These are phyloP conservation scores for Talaromyces sp. DNA, from an alignment of 2,329 filamentous ascomycete genomes.

Conservation along the genomic window DNA sequence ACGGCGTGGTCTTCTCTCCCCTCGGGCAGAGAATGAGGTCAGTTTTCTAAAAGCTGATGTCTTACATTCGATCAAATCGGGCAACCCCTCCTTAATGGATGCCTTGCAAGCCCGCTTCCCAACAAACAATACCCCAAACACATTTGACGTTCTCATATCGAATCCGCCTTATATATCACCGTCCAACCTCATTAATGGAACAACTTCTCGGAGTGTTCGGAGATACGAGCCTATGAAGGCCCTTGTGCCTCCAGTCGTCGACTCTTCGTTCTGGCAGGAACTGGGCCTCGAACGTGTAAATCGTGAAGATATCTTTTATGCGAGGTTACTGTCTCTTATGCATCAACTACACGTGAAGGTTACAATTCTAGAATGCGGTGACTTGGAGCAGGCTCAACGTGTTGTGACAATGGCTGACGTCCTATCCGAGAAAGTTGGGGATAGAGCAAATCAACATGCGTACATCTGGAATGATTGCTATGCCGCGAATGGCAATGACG, in stretches of 20 bases:
- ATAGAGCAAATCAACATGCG: neutral
- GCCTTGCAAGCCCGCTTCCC: neutral
- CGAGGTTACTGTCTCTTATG: conserved; percentile 26
- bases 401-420: conserved; percentile 19
- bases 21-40: conserved; percentile 31
- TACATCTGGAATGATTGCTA: conserved; percentile 11
- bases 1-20: conserved; percentile 22
- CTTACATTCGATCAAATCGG: conserved; percentile 18
- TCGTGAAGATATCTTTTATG: conserved; percentile 35
- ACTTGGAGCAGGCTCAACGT: conserved; percentile 28
- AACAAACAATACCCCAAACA: neutral
- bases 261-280: neutral
- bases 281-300: conserved; percentile 1
- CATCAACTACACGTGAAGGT: conserved; percentile 23
- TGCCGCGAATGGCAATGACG: neutral
- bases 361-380: conserved; percentile 36
- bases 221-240: conserved; percentile 76
- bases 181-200: conserved; percentile 51
- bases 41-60: conserved; percentile 47
- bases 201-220: conserved; percentile 68
- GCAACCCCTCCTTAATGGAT: conserved; percentile 13
- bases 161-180: conserved; percentile 90
- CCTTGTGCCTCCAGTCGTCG: conserved; percentile 56
- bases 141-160: conserved; percentile 65
- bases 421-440: neutral